A percentile compares a stretch with the other conserved stretches of the same genome.
These are phyloP conservation scores for Lophiotrema nucula DNA, from an alignment of 495 filamentous ascomycete species.

Conservation along the genomic window DNA sequence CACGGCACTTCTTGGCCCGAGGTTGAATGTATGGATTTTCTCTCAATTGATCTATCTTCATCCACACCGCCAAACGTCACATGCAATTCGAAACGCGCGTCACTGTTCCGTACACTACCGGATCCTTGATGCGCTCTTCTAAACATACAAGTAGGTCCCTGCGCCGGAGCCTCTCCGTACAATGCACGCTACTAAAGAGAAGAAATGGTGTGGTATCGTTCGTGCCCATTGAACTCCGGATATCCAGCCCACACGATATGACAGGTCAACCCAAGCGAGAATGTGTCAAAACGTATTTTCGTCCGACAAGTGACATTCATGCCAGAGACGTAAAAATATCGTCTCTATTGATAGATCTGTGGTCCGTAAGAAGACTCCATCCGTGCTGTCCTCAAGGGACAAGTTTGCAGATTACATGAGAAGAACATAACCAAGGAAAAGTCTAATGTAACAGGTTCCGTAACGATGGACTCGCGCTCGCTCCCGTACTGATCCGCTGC, in stretches of 20 bases:
- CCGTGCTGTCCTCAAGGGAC: neutral
- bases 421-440: constrained; percentile 6
- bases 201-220: constrained; percentile 27
- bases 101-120: neutral
- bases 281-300: too few relatives aligned
- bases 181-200: constrained; percentile 4
- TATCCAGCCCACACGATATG: constrained; percentile 12
- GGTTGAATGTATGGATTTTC: too few relatives aligned
- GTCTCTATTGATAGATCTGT: neutral
- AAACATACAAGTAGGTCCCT: constrained; percentile 12
- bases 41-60: too few relatives aligned
- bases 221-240: constrained; percentile 17
- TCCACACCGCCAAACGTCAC: too few relatives aligned
- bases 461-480: constrained; percentile 34
- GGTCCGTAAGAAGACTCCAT: constrained; percentile 1
- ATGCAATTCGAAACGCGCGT: constrained; percentile 18
- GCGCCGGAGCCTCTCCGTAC: neutral
- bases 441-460: constrained; percentile 34
- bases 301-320: neutral
- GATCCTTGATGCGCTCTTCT: neutral
- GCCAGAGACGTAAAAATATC: neutral
- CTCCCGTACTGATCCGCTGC: constrained; percentile 22
- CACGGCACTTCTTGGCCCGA: too few relatives aligned
- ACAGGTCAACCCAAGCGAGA: constrained; percentile 6
- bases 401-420: neutral